Percentiles rank a stretch among this genome's conserved stretches.
Conservation (phyloP, 768 basidiomycete species). For the Rhodosporidiobolus odoratus region DNA sequence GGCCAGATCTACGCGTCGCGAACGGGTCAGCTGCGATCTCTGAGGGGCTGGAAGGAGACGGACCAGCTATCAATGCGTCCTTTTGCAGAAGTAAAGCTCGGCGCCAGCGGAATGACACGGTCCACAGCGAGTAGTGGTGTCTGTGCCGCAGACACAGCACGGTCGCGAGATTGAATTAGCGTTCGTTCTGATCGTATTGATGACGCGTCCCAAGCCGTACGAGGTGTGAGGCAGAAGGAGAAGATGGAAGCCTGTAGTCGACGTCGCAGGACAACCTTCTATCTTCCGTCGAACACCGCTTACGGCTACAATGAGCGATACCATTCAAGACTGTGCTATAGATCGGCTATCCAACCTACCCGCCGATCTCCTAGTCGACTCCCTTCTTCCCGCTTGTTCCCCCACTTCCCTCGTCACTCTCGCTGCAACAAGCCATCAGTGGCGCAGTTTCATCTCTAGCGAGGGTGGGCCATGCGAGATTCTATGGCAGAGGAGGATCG, state of each 20-base stretch:
- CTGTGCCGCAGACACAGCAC: neutral
- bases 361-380: slow-evolving; percentile 70
- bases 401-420: slow-evolving; percentile 59
- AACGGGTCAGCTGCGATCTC: too few relatives aligned
- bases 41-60: neutral
- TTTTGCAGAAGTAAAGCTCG: neutral
- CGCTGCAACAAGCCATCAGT: slow-evolving; percentile 60
- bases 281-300: neutral
- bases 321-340: too few relatives aligned
- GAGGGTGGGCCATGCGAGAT: slow-evolving; percentile 57
- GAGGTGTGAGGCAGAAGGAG: too few relatives aligned
- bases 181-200: too few relatives aligned
- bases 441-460: slow-evolving; percentile 50
- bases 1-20: too few relatives aligned
- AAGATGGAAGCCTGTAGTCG: neutral
- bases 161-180: too few relatives aligned
- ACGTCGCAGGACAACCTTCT: neutral
- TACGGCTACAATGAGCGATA: neutral
- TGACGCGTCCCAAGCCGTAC: too few relatives aligned
- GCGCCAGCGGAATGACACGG: neutral
- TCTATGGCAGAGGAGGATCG: slow-evolving; percentile 68
- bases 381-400: slow-evolving; percentile 54
- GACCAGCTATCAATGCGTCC: neutral
- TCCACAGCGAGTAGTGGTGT: neutral
- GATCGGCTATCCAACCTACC: slow-evolving; percentile 56